Conservation (phyloP, 192 early-diverging fungal species). For the Podila epigama region DNA sequence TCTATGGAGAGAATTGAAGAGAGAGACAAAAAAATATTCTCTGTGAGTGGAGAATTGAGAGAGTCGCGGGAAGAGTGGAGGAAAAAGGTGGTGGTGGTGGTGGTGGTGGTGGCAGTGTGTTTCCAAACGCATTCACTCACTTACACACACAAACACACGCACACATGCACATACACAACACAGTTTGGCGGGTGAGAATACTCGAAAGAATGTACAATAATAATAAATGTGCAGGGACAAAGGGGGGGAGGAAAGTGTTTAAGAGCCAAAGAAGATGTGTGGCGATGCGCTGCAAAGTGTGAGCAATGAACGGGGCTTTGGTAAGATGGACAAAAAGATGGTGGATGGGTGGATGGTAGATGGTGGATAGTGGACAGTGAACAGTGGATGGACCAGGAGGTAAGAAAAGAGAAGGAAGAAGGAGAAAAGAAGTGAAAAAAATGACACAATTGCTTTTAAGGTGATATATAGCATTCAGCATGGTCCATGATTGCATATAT, state of each 20-base stretch:
- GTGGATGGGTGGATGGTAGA: background rate
- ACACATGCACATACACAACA: too few relatives aligned
- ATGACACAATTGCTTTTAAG: background rate
- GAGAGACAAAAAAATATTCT: background rate
- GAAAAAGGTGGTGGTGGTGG: background rate
- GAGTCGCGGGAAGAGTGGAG: background rate
- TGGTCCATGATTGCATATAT: too few relatives aligned
- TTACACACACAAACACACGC: too few relatives aligned
- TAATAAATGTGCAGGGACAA: too few relatives aligned
- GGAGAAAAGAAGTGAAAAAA: background rate
- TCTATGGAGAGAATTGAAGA: too few relatives aligned
- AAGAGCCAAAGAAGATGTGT: background rate
- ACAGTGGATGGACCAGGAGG: background rate
- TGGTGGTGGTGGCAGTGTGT: conserved; percentile 1
- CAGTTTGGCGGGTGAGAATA: too few relatives aligned
- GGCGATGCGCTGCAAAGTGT: background rate
- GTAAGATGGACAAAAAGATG: background rate
- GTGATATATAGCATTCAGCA: background rate
- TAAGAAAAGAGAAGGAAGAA: background rate
- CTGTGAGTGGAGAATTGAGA: background rate
- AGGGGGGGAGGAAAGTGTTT: too few relatives aligned
- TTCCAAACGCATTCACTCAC: too few relatives aligned
- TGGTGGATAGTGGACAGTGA: too few relatives aligned
- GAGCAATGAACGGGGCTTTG: background rate
- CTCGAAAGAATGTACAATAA: too few relatives aligned